phyloP scores from a whole-genome alignment of 179 eudicot species.

The Monotropa hypopitys region DNA sequence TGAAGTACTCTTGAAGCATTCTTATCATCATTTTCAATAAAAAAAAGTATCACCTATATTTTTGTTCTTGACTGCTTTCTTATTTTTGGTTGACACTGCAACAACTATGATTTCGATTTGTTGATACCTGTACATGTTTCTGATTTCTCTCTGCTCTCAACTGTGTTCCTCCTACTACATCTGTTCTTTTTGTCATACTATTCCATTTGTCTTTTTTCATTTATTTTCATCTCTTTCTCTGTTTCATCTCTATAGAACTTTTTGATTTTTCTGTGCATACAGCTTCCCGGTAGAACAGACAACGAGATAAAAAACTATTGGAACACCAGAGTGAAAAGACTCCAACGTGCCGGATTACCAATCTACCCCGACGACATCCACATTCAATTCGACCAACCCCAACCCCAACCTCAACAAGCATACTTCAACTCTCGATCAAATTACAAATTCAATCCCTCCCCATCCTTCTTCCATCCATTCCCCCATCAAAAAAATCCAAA shows the following conservation, averaged over 20 bases:
- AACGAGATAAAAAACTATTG: conserved; percentile 72
- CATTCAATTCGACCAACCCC: conserved; percentile 7
- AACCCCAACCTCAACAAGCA: conserved; percentile 4
- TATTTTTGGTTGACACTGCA: not conserved
- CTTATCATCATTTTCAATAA: not conserved
- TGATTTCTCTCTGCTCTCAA: not conserved
- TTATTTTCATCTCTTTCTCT: not conserved
- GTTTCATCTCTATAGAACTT: not conserved
- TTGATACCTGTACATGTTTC: not conserved
- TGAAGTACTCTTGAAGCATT: not conserved
- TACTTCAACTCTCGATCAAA: conserved; percentile 3
- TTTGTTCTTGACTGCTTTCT: not conserved
- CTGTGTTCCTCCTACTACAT: not conserved
- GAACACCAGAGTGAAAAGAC: conserved; percentile 58
- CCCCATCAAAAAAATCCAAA: conserved; percentile 1
- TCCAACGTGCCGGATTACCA: conserved; percentile 34
- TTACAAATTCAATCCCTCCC: conserved; percentile 5
- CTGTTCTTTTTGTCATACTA: not conserved
- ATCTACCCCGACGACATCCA: conserved; percentile 24
- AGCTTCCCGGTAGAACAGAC: conserved; percentile 76
- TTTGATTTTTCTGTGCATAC: not conserved
- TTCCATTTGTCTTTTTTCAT: not conserved
- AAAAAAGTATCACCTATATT: not conserved
- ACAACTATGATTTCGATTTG: not conserved
- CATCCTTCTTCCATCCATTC: conserved; percentile 1